Base-by-base conservation (phyloP, 768 basidiomycete genomes). In the Boletus tylopilopsis region DNA sequence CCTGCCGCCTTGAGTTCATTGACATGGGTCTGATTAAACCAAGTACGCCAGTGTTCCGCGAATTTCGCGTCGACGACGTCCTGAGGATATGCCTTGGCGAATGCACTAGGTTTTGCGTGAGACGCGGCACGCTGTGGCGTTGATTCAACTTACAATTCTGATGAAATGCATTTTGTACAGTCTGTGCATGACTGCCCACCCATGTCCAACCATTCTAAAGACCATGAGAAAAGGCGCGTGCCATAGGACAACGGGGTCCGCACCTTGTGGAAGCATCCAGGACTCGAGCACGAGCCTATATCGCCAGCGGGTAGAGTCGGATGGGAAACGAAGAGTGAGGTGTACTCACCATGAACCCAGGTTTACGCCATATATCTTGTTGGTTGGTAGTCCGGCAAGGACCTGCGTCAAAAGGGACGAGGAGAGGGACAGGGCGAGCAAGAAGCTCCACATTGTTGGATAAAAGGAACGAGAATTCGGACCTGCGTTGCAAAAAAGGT, bases 181-280 rank as follows among this genome's bases (percentile, higher is more conserved):
- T 79, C 75, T 29, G 59, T 25, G 58, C 86, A 87, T 3, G 54
- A 49, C 54, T 90, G 49, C 0, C 88, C 88, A 21, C 88, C 89
- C 88, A 91, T 90, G 8, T 71, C 63, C 2, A 67, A 19, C 89
- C 88, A 91, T 74, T 77, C 88, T 84, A 24, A 22, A 38, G 32
- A 40, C 10, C 18, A 18, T 55, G 52, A 43, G 41, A 42, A 47
- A 0, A 32, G 33, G 35, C 1, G 4, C n/a, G 40, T 1, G 11
- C 4, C 18, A 18, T 12, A 34, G 4, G 6, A 6, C 23, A 30
- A 32, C 10, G n/a, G 6, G 6, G 16, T 1, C 11, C 46, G 10
- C 51, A 83, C 83, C 84, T 64, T 74, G 69, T 9, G 86, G 87
- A 35, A 88, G 72, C 87, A 90, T 90, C 88, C 88, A 90, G n/a